These are phyloP conservation scores for Firmiana major DNA, from an alignment of 345 rosid species.

Conservation along the genomic window DNA sequence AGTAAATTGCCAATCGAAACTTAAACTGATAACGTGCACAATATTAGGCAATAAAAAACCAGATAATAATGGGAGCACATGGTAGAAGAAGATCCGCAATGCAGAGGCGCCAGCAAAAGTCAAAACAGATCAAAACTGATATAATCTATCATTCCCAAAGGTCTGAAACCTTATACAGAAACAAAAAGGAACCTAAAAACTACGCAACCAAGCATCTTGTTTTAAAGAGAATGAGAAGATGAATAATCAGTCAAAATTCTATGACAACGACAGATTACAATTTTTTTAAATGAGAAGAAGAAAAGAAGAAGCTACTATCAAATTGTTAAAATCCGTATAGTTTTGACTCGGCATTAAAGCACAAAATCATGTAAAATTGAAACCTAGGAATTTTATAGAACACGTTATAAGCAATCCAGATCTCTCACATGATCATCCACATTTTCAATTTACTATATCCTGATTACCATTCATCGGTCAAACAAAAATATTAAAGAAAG, in stretches of 20 bases:
- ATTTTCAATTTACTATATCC: not conserved
- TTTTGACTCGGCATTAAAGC: not conserved
- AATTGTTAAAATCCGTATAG: not conserved
- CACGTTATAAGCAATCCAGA: constrained; percentile 7
- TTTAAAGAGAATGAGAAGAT: not conserved
- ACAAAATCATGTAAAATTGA: not conserved
- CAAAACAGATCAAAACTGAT: not conserved
- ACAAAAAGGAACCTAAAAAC: not conserved
- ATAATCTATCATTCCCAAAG: not conserved
- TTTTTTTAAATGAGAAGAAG: not conserved
- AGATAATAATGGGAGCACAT: not conserved
- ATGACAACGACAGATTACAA: not conserved
- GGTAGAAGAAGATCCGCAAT: not conserved
- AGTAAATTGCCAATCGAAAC: not conserved
- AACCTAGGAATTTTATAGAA: not conserved
- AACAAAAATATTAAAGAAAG: not conserved
- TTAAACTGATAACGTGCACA: not conserved
- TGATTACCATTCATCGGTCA: not conserved
- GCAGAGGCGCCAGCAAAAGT: not conserved
- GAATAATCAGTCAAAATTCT: not conserved
- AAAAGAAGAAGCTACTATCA: not conserved
- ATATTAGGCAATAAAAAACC: not conserved
- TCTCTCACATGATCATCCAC: not conserved
- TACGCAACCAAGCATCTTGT: not conserved
- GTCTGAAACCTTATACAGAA: not conserved